A percentile compares a stretch with the other conserved stretches of the same genome.
Evolutionary conservation across 345 rosid genomes (phyloP).

Genomic region (Arabidopsis thaliana): TAIR10.1 NC_003074.8:18681501-18682000

Average conservation of each 20-base stretch:
- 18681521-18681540: slow-evolving; percentile 69
- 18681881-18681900: slow-evolving; percentile 91
- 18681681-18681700: slow-evolving; percentile 60
- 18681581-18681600: slow-evolving; percentile 79
- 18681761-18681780: slow-evolving; percentile 72
- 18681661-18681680: slow-evolving; percentile 65
- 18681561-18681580: slow-evolving; percentile 67
- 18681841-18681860: slow-evolving; percentile 64
- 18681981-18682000: slow-evolving; percentile 52
- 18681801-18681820: slow-evolving; percentile 59
- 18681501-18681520: slow-evolving; percentile 67
- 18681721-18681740: slow-evolving; percentile 60
- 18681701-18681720: slow-evolving; percentile 57
- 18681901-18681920: slow-evolving; percentile 86
- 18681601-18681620: slow-evolving; percentile 65
- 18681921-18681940: slow-evolving; percentile 60
- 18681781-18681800: slow-evolving; percentile 56
- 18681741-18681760: slow-evolving; percentile 79
- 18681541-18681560: slow-evolving; percentile 66
- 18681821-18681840: slow-evolving; percentile 62
- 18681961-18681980: slow-evolving; percentile 55
- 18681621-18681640: slow-evolving; percentile 59
- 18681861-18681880: slow-evolving; percentile 73
- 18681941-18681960: slow-evolving; percentile 53
- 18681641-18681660: slow-evolving; percentile 56